A percentile compares a stretch with the other conserved stretches of the same genome.
Conservation (phyloP, 768 basidiomycete genomes). For the Leccinum variicolor region DNA sequence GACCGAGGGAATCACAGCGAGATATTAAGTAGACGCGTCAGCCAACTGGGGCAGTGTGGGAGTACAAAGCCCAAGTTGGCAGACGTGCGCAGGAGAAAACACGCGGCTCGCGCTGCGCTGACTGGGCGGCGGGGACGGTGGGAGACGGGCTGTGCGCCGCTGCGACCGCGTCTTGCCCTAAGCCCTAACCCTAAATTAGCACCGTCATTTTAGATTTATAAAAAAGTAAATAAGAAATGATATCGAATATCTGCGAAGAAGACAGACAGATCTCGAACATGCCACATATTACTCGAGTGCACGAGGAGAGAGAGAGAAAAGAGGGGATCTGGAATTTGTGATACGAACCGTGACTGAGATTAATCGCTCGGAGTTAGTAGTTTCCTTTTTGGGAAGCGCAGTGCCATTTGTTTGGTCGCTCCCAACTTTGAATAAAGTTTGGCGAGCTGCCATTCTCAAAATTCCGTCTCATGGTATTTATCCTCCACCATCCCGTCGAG, state of each 20-base stretch:
- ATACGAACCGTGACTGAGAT: background rate
- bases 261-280: conserved; percentile 12
- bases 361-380: conserved; percentile 13
- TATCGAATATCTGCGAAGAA: background rate
- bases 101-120: conserved; percentile 15
- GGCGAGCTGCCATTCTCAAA: conserved; percentile 24
- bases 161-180: conserved; percentile 15
- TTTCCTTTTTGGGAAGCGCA: background rate
- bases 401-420: conserved; percentile 31
- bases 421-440: conserved; percentile 29
- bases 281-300: background rate
- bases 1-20: background rate
- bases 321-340: conserved; percentile 4
- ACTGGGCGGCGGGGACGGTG: conserved; percentile 7
- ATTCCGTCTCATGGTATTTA: conserved; percentile 47
- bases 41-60: background rate
- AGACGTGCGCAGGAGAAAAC: conserved; percentile 13
- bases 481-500: conserved; percentile 41
- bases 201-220: background rate
- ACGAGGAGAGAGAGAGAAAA: conserved; percentile 1
- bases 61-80: background rate
- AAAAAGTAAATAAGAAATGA: background rate
- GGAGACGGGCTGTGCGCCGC: conserved; percentile 14
- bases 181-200: conserved; percentile 30
- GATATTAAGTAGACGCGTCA: background rate